Percentiles rank a stretch among this genome's conserved stretches.
Evolutionary conservation across 192 early-diverging fungal genomes (phyloP).

Genomic region (Umbelopsis isabellina): DNA sequence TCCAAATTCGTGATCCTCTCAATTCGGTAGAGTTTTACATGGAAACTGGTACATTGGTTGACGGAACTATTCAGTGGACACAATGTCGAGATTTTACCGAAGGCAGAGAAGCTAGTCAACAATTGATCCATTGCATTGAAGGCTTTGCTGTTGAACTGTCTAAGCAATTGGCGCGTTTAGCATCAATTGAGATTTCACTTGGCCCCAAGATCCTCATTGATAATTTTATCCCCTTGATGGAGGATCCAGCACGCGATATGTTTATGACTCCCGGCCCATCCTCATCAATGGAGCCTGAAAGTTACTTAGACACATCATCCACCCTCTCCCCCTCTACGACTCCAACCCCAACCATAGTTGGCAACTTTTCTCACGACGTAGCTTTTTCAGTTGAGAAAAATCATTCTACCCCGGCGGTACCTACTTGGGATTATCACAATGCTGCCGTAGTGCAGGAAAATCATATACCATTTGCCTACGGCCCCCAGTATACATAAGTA

Average conservation of each 20-base stretch:
- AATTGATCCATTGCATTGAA: slow-evolving; percentile 50
- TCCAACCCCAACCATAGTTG: slow-evolving; percentile 27
- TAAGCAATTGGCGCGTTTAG: slow-evolving; percentile 22
- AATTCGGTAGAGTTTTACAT: slow-evolving; percentile 56
- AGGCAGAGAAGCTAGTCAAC: slow-evolving; percentile 58
- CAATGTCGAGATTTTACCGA: slow-evolving; percentile 68
- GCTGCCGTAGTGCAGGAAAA: not conserved
- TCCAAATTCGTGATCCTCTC: slow-evolving; percentile 39
- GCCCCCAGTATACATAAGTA: slow-evolving; percentile 6
- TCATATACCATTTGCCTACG: slow-evolving; percentile 14
- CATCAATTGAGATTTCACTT: slow-evolving; percentile 19
- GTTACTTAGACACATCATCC: slow-evolving; percentile 19
- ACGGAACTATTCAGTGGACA: slow-evolving; percentile 50
- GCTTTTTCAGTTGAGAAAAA: not conserved
- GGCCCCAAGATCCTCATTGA: slow-evolving; percentile 28
- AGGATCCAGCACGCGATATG: slow-evolving; percentile 6
- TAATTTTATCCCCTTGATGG: slow-evolving; percentile 17
- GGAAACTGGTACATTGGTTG: slow-evolving; percentile 44
- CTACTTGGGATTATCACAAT: slow-evolving; percentile 17
- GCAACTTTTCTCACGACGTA: not conserved
- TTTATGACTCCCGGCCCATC: slow-evolving; percentile 3
- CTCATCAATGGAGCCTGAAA: slow-evolving; percentile 26
- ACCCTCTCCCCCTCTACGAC: slow-evolving; percentile 41
- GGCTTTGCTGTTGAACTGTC: slow-evolving; percentile 34
- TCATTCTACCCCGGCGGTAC: not conserved